These are phyloP conservation scores for Populus trichocarpa DNA, from an alignment of 441 rosid genomes.

Conservation along the genomic window DNA sequence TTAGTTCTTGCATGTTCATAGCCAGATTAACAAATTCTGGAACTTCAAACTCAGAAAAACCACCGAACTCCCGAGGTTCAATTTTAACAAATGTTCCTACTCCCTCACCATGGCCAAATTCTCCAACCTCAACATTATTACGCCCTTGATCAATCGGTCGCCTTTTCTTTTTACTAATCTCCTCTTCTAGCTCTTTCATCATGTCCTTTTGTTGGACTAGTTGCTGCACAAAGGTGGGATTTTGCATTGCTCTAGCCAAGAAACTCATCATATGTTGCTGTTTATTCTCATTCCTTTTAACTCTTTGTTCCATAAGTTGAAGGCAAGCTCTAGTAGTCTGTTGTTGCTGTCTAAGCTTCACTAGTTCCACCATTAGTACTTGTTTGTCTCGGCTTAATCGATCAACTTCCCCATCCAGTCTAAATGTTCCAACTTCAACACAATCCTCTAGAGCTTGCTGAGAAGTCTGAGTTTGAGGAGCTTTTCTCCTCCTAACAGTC, in stretches of 20 bases:
- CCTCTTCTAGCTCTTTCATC: slow-evolving; percentile 61
- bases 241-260: slow-evolving; percentile 73
- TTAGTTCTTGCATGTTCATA: slow-evolving; percentile 44
- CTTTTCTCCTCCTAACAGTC: slow-evolving; percentile 66
- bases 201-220: slow-evolving; percentile 47
- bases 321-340: slow-evolving; percentile 55
- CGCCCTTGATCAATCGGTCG: slow-evolving; percentile 49
- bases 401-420: slow-evolving; percentile 64
- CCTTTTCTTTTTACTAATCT: slow-evolving; percentile 50
- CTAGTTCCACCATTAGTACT: slow-evolving; percentile 63
- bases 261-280: slow-evolving; percentile 79
- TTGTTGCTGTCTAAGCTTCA: slow-evolving; percentile 78
- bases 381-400: slow-evolving; percentile 67
- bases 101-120: slow-evolving; percentile 20
- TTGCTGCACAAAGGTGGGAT: slow-evolving; percentile 62
- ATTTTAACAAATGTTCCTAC: slow-evolving; percentile 31
- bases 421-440: slow-evolving; percentile 75
- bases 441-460: slow-evolving; percentile 49
- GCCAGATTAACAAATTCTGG: slow-evolving; percentile 47
- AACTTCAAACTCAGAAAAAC: slow-evolving; percentile 36
- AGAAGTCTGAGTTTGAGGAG: slow-evolving; percentile 32
- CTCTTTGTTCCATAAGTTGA: slow-evolving; percentile 60
- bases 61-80: slow-evolving; percentile 42
- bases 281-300: slow-evolving; percentile 59
- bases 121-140: slow-evolving; percentile 20